Base-by-base conservation (phyloP, 1,284 basidiomycete species). In the Xanthoconium separans region DNA sequence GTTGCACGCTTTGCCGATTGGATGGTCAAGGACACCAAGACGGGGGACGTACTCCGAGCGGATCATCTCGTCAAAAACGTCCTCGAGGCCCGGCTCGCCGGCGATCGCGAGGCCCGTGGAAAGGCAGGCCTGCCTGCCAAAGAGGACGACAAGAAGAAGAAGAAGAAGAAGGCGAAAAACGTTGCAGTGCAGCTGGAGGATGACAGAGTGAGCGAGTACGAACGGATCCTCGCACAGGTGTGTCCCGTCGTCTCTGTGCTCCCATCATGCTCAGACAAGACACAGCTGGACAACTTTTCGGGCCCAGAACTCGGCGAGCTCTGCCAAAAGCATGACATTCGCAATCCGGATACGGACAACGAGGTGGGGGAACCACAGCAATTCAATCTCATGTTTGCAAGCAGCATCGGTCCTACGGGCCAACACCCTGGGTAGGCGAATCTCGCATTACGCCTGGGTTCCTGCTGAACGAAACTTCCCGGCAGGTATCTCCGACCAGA, bases 381-480 rank as follows among this genome's bases (percentile, higher is more conserved):
- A 71, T 99, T 99, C 80, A 99, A 99, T 76, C 83, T 99, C 66
- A 99, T 99, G 97, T 99, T 99, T 74, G 87, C 93, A 54, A 93
- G 89, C 65, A 91, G 88, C 74, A 99, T 99, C 68, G 97, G 97
- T 31, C 97, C 97, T 11, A 98, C 97, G 8, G 97, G 97, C 40
- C 93, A 97, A 70, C 86, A 97, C 75, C 95, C 95, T 68, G 95
- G 95, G 87, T 92, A 63, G 62, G 81, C 61, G 22, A 2, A 6
- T 3, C 7, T 15, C 24, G 24, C 12, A 8, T 22, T 10, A 18
- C n/a, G 20, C 11, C 11, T 20, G 2, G 6, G 39, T 18, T 4
- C 10, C 8, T 39, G 37, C 37, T 18, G 16, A 18, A 16, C 18
- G 9, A 39, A 24, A 24, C 24, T 10, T 16, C 10, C 11, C 16